Percentiles rank a stretch among this genome's conserved stretches.
Conservation (phyloP, 2,329 filamentous ascomycete genomes). For the Lachnellula arida region DNA sequence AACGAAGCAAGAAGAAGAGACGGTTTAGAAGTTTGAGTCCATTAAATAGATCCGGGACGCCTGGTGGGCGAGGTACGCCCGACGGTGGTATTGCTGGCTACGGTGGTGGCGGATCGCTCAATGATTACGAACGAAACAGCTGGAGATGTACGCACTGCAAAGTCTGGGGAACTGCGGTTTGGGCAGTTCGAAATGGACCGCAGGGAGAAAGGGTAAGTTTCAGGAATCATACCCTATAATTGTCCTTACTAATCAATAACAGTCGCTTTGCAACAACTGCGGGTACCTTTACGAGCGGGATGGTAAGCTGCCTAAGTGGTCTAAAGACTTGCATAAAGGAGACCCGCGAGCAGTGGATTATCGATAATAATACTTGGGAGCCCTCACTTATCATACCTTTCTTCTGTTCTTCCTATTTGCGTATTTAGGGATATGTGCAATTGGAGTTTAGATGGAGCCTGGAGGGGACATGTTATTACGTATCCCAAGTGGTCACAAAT, state of each 20-base stretch:
- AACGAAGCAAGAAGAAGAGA: conserved; percentile 92
- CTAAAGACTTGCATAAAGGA: conserved; percentile 58
- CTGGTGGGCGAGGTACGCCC: conserved; percentile 71
- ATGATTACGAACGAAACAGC: conserved; percentile 70
- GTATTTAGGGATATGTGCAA: conserved; percentile 7
- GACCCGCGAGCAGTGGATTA: conserved; percentile 30
- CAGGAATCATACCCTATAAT: neutral
- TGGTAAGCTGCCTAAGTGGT: conserved; percentile 74
- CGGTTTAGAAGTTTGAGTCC: conserved; percentile 87
- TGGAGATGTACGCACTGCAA: conserved; percentile 89
- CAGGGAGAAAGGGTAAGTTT: conserved; percentile 70
- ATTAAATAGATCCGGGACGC: conserved; percentile 61
- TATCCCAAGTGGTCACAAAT: conserved; percentile 10
- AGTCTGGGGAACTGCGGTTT: conserved; percentile 85
- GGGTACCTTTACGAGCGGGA: conserved; percentile 85
- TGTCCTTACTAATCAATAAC: conserved; percentile 21
- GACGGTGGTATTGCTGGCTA: conserved; percentile 70
- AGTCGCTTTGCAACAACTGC: conserved; percentile 88
- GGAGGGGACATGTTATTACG: conserved; percentile 9
- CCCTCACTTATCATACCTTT: neutral
- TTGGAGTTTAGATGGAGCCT: conserved; percentile 14
- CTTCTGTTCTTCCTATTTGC: conserved; percentile 2
- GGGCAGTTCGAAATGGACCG: conserved; percentile 92
- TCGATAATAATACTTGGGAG: conserved; percentile 20
- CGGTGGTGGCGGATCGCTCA: conserved; percentile 55